phyloP scores from a whole-genome alignment of 352 stramenopile species.

The Pythium aquatile region DNA sequence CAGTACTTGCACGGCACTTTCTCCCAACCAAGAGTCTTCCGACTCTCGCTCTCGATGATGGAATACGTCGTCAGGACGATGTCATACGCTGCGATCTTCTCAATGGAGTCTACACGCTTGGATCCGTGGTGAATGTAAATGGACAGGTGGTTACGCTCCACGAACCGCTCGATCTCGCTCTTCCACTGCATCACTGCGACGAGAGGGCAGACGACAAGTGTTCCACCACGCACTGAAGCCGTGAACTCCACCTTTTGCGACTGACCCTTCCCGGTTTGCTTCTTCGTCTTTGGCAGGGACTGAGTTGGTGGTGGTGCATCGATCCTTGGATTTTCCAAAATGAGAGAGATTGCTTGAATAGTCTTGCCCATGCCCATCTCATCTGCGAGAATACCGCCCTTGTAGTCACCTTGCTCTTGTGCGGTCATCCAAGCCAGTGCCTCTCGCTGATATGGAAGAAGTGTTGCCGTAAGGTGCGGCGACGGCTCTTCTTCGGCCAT shows the following conservation, averaged over 20 bases:
- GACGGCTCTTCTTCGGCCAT: constrained; percentile 76
- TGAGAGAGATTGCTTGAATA: constrained; percentile 95
- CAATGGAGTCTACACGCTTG: constrained; percentile 70
- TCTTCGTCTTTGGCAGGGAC: constrained; percentile 10
- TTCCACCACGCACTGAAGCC: constrained; percentile 63
- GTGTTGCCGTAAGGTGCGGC: constrained; percentile 67
- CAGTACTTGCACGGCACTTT: constrained; percentile 95
- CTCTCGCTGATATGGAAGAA: constrained; percentile 99
- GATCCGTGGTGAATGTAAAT: constrained; percentile 96
- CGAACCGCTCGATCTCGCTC: constrained; percentile 92
- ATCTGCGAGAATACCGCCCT: constrained; percentile 96
- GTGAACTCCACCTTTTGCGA: constrained; percentile 18
- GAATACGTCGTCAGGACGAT: constrained; percentile 99
- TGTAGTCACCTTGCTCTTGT: constrained; percentile 90
- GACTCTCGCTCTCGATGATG: constrained; percentile 91
- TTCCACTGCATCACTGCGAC: constrained; percentile 96
- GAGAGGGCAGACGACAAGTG: constrained; percentile 96
- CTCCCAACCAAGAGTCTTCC: constrained; percentile 67
- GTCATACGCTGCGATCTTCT: constrained; percentile 93
- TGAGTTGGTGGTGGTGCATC: neutral
- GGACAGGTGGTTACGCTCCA: constrained; percentile 85
- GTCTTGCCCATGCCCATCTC: constrained; percentile 99
- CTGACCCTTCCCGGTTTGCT: constrained; percentile 20
- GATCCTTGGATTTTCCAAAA: constrained; percentile 86
- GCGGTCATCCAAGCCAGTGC: constrained; percentile 93